phyloP scores from a whole-genome alignment of 805 yeast genomes.

The Kuraishia piskuri region DNA sequence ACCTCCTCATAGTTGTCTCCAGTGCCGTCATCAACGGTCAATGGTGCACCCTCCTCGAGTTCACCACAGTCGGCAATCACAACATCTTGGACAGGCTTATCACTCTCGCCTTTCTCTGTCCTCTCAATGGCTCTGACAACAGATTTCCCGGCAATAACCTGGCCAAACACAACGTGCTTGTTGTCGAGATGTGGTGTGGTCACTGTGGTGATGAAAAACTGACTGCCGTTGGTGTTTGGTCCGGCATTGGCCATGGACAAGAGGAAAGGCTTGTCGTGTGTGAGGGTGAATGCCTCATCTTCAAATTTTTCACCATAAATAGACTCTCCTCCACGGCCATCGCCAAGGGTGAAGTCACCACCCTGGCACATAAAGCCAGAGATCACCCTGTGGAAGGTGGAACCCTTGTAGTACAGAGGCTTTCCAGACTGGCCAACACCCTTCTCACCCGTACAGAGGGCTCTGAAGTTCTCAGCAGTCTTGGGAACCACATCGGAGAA shows the following conservation, averaged over 20 bases:
- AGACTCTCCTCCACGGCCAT: slow-evolving; percentile 78
- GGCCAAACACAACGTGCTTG: slow-evolving; percentile 95
- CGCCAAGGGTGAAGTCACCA: slow-evolving; percentile 74
- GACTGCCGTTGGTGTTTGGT: slow-evolving; percentile 92
- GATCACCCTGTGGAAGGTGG: slow-evolving; percentile 91
- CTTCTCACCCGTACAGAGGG: slow-evolving; percentile 83
- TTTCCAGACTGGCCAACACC: slow-evolving; percentile 55
- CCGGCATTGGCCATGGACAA: slow-evolving; percentile 98
- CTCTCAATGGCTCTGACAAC: slow-evolving; percentile 73
- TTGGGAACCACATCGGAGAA: slow-evolving; percentile 70
- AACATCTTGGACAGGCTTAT: slow-evolving; percentile 66
- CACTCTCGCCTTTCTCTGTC: slow-evolving; percentile 52
- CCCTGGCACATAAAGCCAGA: slow-evolving; percentile 90
- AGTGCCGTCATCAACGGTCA: slow-evolving; percentile 59
- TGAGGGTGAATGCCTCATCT: slow-evolving; percentile 75
- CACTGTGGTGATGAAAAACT: slow-evolving; percentile 87
- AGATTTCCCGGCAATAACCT: slow-evolving; percentile 75
- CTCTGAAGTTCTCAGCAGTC: slow-evolving; percentile 85
- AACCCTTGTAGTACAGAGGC: slow-evolving; percentile 69
- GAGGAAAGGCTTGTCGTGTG: slow-evolving; percentile 79
- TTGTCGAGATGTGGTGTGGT: slow-evolving; percentile 93
- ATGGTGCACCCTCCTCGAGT: slow-evolving; percentile 47
- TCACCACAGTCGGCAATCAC: slow-evolving; percentile 74
- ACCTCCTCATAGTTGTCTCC: slow-evolving; percentile 79
- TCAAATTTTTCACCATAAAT: slow-evolving; percentile 82